phyloP scores from a whole-genome alignment of 148 eudicot species.

The Amaranthus hypochondriacus region DNA sequence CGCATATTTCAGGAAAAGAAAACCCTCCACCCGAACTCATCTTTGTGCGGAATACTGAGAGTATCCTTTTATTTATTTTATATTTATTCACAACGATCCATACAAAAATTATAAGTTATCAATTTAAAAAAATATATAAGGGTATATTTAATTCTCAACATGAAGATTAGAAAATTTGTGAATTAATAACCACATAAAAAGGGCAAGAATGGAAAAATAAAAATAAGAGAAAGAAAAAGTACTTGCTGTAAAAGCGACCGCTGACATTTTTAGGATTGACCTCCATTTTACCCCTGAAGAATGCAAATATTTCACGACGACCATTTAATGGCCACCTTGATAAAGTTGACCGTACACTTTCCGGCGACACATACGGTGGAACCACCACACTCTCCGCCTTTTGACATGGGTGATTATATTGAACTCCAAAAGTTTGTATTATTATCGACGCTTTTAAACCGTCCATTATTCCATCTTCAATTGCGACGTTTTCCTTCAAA shows the following conservation, averaged over 20 bases:
- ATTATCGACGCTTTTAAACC: constrained; percentile 51
- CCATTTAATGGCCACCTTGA: constrained; percentile 45
- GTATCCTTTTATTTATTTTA: no score
- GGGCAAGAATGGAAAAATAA: constrained; percentile 12
- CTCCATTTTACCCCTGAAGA: constrained; percentile 93
- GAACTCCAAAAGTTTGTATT: constrained; percentile 77
- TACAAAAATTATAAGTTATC: no score
- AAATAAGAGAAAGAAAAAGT: not conserved
- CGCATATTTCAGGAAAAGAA: no score
- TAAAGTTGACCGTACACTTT: constrained; percentile 42
- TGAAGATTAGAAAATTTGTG: not conserved
- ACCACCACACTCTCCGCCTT: constrained; percentile 59
- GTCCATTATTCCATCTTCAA: constrained; percentile 65
- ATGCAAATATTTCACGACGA: constrained; percentile 70
- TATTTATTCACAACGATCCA: no score
- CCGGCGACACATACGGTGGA: constrained; percentile 71
- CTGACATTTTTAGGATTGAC: constrained; percentile 85
- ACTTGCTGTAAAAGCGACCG: constrained; percentile 95
- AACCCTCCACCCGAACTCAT: no score
- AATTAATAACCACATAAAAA: not conserved
- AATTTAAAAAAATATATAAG: no score
- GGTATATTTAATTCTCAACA: no score
- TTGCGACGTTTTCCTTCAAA: constrained; percentile 67
- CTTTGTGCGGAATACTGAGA: no score
- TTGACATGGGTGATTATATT: constrained; percentile 72